A percentile compares a stretch with the other conserved stretches of the same genome.
Evolutionary conservation across 306 rosid species (phyloP).

Genomic region (Rubus idaeus): DNA sequence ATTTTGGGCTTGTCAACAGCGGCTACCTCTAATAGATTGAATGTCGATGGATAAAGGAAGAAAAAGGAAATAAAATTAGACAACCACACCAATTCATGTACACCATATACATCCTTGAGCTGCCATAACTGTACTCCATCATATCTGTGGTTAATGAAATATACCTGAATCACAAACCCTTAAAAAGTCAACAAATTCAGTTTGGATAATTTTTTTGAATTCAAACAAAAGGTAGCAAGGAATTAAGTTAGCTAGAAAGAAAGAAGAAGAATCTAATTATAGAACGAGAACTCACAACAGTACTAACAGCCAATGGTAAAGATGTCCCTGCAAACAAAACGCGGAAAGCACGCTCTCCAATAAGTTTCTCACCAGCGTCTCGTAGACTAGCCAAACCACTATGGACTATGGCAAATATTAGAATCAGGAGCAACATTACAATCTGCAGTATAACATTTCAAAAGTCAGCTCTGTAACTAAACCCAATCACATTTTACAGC

Average conservation of each 20-base stretch:
- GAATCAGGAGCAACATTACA: slow-evolving; percentile 64
- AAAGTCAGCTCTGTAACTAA: slow-evolving; percentile 26
- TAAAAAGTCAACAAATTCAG: slow-evolving; percentile 23
- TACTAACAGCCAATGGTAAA: slow-evolving; percentile 86
- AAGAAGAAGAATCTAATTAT: not conserved
- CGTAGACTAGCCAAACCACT: slow-evolving; percentile 92
- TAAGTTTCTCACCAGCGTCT: slow-evolving; percentile 75
- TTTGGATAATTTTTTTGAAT: slow-evolving; percentile 12
- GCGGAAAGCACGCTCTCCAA: slow-evolving; percentile 89
- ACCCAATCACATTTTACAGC: not conserved
- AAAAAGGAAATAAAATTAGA: slow-evolving; percentile 80
- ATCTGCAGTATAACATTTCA: slow-evolving; percentile 58
- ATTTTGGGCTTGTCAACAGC: slow-evolving; percentile 97
- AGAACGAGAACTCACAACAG: slow-evolving; percentile 56
- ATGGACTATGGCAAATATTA: slow-evolving; percentile 72
- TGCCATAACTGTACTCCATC: slow-evolving; percentile 95
- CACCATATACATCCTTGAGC: slow-evolving; percentile 60
- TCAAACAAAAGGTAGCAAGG: slow-evolving; percentile 2
- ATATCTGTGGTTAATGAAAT: slow-evolving; percentile 90
- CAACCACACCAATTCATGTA: slow-evolving; percentile 83
- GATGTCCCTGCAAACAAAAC: slow-evolving; percentile 93
- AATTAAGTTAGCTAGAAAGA: not conserved
- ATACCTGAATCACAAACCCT: slow-evolving; percentile 64
- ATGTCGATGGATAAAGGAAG: slow-evolving; percentile 89
- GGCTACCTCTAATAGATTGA: slow-evolving; percentile 91